Evolutionary conservation across 441 rosid species (phyloP), one percentile per base, ranked within the genome.

Genomic region (Populus tomentosa): DNA sequence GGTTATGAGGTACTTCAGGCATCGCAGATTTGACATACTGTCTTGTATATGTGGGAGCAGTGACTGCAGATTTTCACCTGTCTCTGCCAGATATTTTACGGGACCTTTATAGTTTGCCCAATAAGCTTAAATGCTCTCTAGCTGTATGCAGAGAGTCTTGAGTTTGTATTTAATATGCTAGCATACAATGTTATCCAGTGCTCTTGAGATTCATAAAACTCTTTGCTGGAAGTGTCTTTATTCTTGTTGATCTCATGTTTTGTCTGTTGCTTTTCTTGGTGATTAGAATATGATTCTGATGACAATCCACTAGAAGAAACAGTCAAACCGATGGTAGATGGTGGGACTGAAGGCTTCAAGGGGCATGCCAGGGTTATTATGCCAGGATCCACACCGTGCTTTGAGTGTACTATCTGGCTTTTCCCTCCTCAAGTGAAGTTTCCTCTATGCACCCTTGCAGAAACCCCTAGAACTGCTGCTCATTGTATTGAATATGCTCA

Each of bases 401-500:
- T 94, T 69, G 95, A 91, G 84, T 92, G 98, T 84, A 90, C 94
- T 20, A 92, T 95, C 80, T 92, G 98, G 95, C 97, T 92, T 77
- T 94, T 94, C 77, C 98, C 99, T 6, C 98, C 99, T 80, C 99
- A 95, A 91, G 98, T 95, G 81, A 95, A 95, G 87, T 92, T 95
- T 89, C 99, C 98, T 66, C 79, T 95, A 73, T 95, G 99, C 82
- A 94, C 97, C 78, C 95, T 94, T 9, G 98, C 99, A 8, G 98
- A 94, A 87, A 95, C 99, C 71, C 99, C 97, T n/a, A 88, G 97
- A 80, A 94, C 86, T 67, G 97, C 99, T 72, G 97, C 99, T 81
- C 98, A 95, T 78, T 95, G 97, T 87, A 95, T 95, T 74, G 99
- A 94, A 85, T 95, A 92, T 90, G 99, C 98, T 75, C 98, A 94